Percentiles rank a stretch among this genome's conserved stretches.
Evolutionary conservation across 805 yeast genomes (phyloP).

Genomic region (Spencermartinsiella europaea): DNA sequence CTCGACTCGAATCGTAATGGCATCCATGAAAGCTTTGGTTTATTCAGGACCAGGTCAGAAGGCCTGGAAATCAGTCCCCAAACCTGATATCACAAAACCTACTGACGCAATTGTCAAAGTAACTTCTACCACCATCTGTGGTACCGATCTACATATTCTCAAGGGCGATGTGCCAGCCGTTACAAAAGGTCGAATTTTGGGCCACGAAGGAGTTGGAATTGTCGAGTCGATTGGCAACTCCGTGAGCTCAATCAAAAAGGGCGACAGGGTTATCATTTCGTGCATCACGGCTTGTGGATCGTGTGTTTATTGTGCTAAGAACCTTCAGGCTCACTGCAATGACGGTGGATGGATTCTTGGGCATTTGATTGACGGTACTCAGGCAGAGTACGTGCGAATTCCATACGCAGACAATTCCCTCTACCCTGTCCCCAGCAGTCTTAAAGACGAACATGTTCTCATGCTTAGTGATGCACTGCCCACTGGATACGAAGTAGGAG

Average conservation of each 20-base stretch:
- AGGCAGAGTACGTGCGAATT: conserved; percentile 71
- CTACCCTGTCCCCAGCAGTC: conserved; percentile 70
- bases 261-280: conserved; percentile 79
- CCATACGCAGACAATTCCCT: conserved; percentile 78
- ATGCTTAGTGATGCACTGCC: conserved; percentile 77
- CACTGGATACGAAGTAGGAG: conserved; percentile 68
- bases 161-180: conserved; percentile 71
- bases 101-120: conserved; percentile 68
- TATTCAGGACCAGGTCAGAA: conserved; percentile 42
- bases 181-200: conserved; percentile 74
- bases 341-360: conserved; percentile 60
- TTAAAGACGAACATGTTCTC: conserved; percentile 77
- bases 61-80: conserved; percentile 47
- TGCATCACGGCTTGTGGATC: conserved; percentile 60
- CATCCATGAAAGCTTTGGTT: conserved; percentile 42
- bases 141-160: conserved; percentile 75
- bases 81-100: conserved; percentile 55
- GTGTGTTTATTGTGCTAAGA: conserved; percentile 59
- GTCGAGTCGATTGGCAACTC: conserved; percentile 93
- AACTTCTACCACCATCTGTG: conserved; percentile 82
- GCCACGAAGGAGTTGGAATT: conserved; percentile 97
- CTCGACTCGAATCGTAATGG: background rate
- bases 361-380: conserved; percentile 62
- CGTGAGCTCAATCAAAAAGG: conserved; percentile 78
- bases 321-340: conserved; percentile 82